Base-by-base conservation (phyloP, 805 yeast species). In the Ogataea paradorogensis region DNA sequence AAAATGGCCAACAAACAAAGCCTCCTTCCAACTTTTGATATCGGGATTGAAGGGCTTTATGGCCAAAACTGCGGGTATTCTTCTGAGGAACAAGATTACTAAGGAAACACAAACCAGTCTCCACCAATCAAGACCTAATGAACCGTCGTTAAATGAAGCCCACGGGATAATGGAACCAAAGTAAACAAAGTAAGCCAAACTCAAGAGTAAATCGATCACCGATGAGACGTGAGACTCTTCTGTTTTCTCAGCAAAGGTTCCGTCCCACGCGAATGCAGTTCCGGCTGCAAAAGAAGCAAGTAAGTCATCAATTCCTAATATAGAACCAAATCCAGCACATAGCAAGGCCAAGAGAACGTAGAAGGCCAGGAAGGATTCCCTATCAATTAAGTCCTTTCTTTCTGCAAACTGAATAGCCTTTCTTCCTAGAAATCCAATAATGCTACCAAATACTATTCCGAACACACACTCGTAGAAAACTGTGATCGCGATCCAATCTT, bases 231-330 rank as follows among this genome's bases (percentile, higher is more conserved):
- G 78, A 7, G 83, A 73, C 47, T 78, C 80, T 49, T 76, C 77
- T 2, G 83, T 79, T 44, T 70, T 71, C 33, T 65, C 62, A 23
- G 84, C 76, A 56, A 73, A 78, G 62, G 76, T 77, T 16, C 86
- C 88, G 55, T 80, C 79, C 89, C 89, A 82, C 4, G 84, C 78
- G 55, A 83, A 80, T 0, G 82, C 76, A 2, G 83, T 74, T 18
- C 89, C 89, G 1, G 87, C 88, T 6, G 82, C 76, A 56, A 82
- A 83, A 9, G 87, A 80, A 4, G 82, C 85, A 33, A 82, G 66
- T 41, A 82, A 70, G 55, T 82, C 89, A 59, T 82, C 89, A 13
- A 80, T 76, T 14, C 88, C 89, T 29, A 82, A 56, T 61, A 81
- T 69, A 7, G 86, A 61, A 50, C 89, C 73, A 61, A 80, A 53